Evolutionary conservation across 495 filamentous ascomycete species (phyloP).

Genomic region (Penicillium longicatenatum): DNA sequence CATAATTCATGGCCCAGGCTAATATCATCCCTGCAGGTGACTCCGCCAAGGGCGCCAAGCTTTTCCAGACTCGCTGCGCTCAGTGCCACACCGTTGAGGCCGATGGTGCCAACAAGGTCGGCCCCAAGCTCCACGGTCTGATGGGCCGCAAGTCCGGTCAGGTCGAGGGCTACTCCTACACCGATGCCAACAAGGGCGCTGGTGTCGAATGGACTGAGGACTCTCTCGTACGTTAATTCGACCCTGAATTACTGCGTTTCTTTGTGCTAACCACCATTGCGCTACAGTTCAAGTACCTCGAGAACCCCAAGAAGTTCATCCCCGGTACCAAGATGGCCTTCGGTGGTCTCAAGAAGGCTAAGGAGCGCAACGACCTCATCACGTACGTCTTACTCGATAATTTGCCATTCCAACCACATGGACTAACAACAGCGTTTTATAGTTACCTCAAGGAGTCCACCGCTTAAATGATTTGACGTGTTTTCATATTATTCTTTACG

Average conservation of each 20-base stretch:
- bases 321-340: conserved; percentile 99
- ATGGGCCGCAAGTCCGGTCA: conserved; percentile 94
- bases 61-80: conserved; percentile 98
- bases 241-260: background rate
- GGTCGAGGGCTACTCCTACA: conserved; percentile 93
- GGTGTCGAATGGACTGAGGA: conserved; percentile 85
- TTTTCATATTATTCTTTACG: conserved; percentile 17
- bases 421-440: conserved; percentile 12
- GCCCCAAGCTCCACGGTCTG: conserved; percentile 94
- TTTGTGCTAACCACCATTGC: conserved; percentile 16
- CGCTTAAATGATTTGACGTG: conserved; percentile 50
- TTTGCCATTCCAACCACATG: background rate
- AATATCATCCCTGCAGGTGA: conserved; percentile 65
- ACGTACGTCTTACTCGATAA: conserved; percentile 64
- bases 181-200: conserved; percentile 99
- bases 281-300: conserved; percentile 77
- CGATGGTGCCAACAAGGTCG: conserved; percentile 93
- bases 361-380: conserved; percentile 99
- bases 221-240: conserved; percentile 69
- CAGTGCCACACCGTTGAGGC: conserved; percentile 96
- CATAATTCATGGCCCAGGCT: conserved; percentile 21
- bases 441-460: conserved; percentile 69
- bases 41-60: conserved; percentile 93
- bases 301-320: conserved; percentile 96
- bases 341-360: conserved; percentile 98